phyloP scores from a whole-genome alignment of 257 asterid species.

The Lavandula angustifolia region DNA sequence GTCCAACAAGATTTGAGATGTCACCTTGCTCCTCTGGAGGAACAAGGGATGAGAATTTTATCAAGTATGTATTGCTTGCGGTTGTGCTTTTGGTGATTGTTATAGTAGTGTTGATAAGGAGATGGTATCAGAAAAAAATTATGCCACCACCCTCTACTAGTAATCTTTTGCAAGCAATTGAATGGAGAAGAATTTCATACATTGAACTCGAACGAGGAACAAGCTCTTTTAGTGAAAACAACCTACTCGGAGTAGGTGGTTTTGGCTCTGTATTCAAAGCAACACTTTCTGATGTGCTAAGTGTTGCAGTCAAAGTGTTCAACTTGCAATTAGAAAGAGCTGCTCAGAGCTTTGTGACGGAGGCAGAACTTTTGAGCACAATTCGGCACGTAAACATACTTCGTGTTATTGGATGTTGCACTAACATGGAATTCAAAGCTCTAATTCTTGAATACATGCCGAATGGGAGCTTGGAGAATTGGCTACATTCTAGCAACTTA shows the following conservation, averaged over 20 bases:
- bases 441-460: too few species aligned
- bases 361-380: background rate
- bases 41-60: background rate
- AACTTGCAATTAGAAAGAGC: background rate
- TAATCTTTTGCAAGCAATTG: background rate
- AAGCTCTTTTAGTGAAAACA: constrained; percentile 24
- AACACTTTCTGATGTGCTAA: background rate
- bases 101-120: constrained; percentile 19
- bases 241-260: background rate
- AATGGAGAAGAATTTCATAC: constrained; percentile 34
- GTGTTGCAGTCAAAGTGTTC: background rate
- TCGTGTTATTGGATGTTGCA: background rate
- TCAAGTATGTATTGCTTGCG: constrained; percentile 21
- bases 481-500: background rate
- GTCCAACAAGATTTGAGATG: constrained; percentile 1
- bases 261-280: background rate
- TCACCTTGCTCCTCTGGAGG: too few species aligned
- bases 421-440: background rate
- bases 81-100: background rate
- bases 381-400: constrained; percentile 7
- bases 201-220: constrained; percentile 34
- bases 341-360: background rate
- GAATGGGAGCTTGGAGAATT: background rate
- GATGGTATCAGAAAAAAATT: background rate
- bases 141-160: background rate